A percentile compares a stretch with the other conserved stretches of the same genome.
These are phyloP conservation scores for Ustilago cynodontis DNA, from an alignment of 1,284 basidiomycete genomes.

Conservation along the genomic window DNA sequence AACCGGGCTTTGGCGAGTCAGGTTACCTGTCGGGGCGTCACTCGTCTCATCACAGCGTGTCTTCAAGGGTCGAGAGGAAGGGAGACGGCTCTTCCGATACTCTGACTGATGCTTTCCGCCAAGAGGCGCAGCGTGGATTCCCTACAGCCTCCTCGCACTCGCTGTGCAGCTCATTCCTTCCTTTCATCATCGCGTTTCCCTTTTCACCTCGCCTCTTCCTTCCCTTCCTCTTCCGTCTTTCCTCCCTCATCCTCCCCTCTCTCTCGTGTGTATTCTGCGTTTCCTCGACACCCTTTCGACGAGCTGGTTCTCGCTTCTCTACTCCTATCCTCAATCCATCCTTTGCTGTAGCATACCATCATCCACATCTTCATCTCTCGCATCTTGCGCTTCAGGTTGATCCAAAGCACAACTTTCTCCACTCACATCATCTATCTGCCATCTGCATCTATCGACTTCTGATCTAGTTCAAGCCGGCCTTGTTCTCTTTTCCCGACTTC, in stretches of 20 bases:
- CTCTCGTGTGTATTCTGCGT: slow-evolving; percentile 29
- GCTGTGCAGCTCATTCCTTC: slow-evolving; percentile 32
- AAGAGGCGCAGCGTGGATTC: slow-evolving; percentile 34
- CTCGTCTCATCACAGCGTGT: not conserved
- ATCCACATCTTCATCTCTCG: not conserved
- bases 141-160: slow-evolving; percentile 11
- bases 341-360: slow-evolving; percentile 19
- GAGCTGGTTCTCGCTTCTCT: slow-evolving; percentile 44
- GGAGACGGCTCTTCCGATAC: slow-evolving; percentile 1
- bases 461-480: slow-evolving; percentile 28
- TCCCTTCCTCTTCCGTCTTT: slow-evolving; percentile 15
- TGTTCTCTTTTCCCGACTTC: slow-evolving; percentile 14
- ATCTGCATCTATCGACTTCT: slow-evolving; percentile 8
- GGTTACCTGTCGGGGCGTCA: slow-evolving; percentile 18
- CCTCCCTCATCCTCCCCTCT: slow-evolving; percentile 8
- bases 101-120: slow-evolving; percentile 3
- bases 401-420: slow-evolving; percentile 22
- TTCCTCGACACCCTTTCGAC: slow-evolving; percentile 24
- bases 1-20: slow-evolving; percentile 14
- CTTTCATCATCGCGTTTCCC: slow-evolving; percentile 12
- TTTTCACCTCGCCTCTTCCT: slow-evolving; percentile 15
- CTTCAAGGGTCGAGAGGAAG: not conserved
- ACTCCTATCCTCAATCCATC: slow-evolving; percentile 11
- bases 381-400: slow-evolving; percentile 31
- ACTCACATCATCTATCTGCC: slow-evolving; percentile 5